Percentiles rank a stretch among this genome's conserved stretches.
phyloP scores from a whole-genome alignment of 371 early-diverging fungal species.

The Batkoa obscura region DNA sequence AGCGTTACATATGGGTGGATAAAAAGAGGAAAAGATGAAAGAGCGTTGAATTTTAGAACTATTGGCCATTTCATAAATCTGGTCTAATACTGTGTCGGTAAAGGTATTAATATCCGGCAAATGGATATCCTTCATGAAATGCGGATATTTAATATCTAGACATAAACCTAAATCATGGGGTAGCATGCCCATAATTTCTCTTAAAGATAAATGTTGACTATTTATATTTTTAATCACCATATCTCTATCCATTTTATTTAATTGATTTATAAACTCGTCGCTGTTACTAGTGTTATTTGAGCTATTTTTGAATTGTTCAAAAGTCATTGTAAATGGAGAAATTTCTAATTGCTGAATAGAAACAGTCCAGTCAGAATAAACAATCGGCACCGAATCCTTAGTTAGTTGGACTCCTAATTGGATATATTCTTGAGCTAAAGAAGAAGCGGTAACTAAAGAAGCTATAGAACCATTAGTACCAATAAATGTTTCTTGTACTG shows the following conservation, averaged over 20 bases:
- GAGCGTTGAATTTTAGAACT: conserved; percentile 11
- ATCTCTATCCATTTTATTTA: no score
- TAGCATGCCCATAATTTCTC: neutral
- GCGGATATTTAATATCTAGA: conserved; percentile 6
- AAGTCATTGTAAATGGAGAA: conserved; percentile 34
- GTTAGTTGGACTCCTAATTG: conserved; percentile 81
- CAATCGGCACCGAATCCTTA: conserved; percentile 69
- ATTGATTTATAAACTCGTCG: conserved; percentile 10
- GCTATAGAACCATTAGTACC: conserved; percentile 19
- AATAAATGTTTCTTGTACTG: conserved; percentile 32
- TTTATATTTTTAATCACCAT: no score
- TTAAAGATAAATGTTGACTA: neutral
- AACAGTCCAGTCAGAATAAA: conserved; percentile 53
- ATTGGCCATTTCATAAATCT: conserved; percentile 43
- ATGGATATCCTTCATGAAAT: neutral
- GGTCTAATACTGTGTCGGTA: conserved; percentile 66
- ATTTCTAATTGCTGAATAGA: conserved; percentile 31
- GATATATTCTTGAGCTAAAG: conserved; percentile 54
- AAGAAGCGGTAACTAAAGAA: conserved; percentile 65
- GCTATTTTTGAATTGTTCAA: conserved; percentile 27
- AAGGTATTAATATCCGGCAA: conserved; percentile 61
- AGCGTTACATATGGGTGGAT: conserved; percentile 77
- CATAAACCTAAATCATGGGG: neutral
- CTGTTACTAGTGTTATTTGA: conserved; percentile 14
- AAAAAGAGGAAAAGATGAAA: conserved; percentile 72